phyloP scores from a whole-genome alignment of 2,329 filamentous ascomycete genomes.

The Ophiocordyceps camponoti-floridani region DNA sequence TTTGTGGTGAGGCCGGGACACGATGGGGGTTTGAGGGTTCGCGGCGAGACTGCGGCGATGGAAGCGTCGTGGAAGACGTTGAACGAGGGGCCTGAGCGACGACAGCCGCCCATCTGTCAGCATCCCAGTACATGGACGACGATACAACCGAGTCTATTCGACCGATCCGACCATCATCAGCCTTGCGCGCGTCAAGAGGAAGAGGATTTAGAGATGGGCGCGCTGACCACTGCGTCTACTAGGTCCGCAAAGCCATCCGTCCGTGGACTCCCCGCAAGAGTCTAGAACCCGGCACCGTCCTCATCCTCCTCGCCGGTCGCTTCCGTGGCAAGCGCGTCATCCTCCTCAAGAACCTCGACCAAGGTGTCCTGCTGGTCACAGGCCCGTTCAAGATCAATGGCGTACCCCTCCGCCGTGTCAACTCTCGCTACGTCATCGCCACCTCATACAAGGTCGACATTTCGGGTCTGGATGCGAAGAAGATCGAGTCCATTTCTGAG shows the following conservation, averaged over 20 bases:
- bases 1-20: neutral
- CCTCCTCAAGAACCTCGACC: constrained; percentile 91
- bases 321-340: constrained; percentile 99
- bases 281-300: constrained; percentile 85
- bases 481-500: constrained; percentile 62
- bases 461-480: constrained; percentile 71
- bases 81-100: too few relatives aligned
- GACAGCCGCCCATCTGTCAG: too few relatives aligned
- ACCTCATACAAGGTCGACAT: constrained; percentile 76
- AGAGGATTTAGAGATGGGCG: neutral
- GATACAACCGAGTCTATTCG: too few relatives aligned
- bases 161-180: too few relatives aligned
- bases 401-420: constrained; percentile 88
- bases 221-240: constrained; percentile 16
- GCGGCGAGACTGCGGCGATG: too few relatives aligned
- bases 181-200: too few relatives aligned
- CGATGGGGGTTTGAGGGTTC: too few relatives aligned
- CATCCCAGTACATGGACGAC: too few relatives aligned
- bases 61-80: too few relatives aligned
- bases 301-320: constrained; percentile 97
- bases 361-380: constrained; percentile 97
- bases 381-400: constrained; percentile 99
- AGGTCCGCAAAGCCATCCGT: constrained; percentile 91
- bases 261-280: constrained; percentile 73
- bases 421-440: constrained; percentile 85